These are phyloP conservation scores for Neonothopanus nambi DNA, from an alignment of 1,284 basidiomycete genomes.

Conservation along the genomic window DNA sequence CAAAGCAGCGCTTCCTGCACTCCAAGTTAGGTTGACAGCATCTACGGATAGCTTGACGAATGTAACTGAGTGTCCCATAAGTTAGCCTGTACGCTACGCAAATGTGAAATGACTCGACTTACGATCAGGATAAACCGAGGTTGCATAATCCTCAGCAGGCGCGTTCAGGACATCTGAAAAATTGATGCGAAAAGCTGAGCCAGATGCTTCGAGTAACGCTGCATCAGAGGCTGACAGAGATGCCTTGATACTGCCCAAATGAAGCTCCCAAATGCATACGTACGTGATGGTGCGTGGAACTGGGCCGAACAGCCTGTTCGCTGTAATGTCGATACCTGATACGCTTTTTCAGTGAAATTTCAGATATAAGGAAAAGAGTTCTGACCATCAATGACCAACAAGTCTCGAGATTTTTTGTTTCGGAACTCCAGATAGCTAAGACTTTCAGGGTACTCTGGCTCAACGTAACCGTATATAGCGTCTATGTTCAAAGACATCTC, in stretches of 20 bases:
- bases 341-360: slow-evolving; percentile 22
- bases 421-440: slow-evolving; percentile 32
- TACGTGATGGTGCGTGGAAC: slow-evolving; percentile 84
- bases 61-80: slow-evolving; percentile 47
- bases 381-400: slow-evolving; percentile 66
- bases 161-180: slow-evolving; percentile 79
- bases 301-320: slow-evolving; percentile 86
- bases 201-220: slow-evolving; percentile 51
- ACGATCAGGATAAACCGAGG: slow-evolving; percentile 76
- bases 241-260: slow-evolving; percentile 61
- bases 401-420: slow-evolving; percentile 25
- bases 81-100: neutral
- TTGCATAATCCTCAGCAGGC: slow-evolving; percentile 69
- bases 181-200: slow-evolving; percentile 64
- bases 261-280: slow-evolving; percentile 88
- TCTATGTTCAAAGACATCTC: slow-evolving; percentile 80
- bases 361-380: slow-evolving; percentile 7
- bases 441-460: slow-evolving; percentile 49
- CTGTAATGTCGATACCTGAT: slow-evolving; percentile 75
- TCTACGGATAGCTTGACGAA: slow-evolving; percentile 66
- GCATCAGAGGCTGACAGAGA: slow-evolving; percentile 59
- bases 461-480: slow-evolving; percentile 55
- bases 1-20: slow-evolving; percentile 51
- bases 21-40: slow-evolving; percentile 56
- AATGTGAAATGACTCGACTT: slow-evolving; percentile 23